Base-by-base conservation (phyloP, 2,329 filamentous ascomycete species). In the Alternaria rosae region DNA sequence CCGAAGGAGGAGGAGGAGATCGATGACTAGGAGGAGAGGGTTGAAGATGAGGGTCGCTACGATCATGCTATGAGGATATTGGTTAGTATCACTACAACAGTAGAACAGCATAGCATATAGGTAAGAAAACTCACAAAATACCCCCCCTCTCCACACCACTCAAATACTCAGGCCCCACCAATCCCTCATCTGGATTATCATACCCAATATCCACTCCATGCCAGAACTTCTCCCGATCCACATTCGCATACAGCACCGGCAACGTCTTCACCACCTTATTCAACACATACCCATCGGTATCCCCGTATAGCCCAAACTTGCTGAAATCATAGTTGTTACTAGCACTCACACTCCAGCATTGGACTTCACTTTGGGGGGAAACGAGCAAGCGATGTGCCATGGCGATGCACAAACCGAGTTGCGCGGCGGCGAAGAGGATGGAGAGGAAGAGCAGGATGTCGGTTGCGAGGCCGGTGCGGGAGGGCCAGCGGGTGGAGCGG, bases 401-500 rank as follows among this genome's bases (percentile, higher is more conserved):
- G 13, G 53, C 21, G 13, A 52, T n/a, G 13, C 50, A 32, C 25
- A 61, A 26, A 7, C 45, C 41, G 20, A 57, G 44, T 13, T 54
- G 61, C 1, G 42, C 42, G 25, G 42, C 21, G 17, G 53, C 57
- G n/a, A 64, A 15, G 28, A 54, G 8, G 25, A 54, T 15, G 9
- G 20, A 38, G 12, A 50, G 10, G 9, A 26, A 11, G 42, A 61
- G 47, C n/a, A 57, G 30, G 15, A 10, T 21, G 15, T 25, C 35
- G 15, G 42, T 38, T 6, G 21, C 13, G 11, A 7, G 15, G 54
- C 35, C n/a, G 12, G 53, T 57, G 6, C 28, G 17, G 6, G 43
- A 50, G 5, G 57, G 61, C 61, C 61, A 64, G 32, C n/a, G 15
- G 10, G 61, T 50, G 3, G 61, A 60, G 12, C 32, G 44, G 20